phyloP scores from a whole-genome alignment of 2,329 filamentous ascomycete species.

The Trichophyton verrucosum region DNA sequence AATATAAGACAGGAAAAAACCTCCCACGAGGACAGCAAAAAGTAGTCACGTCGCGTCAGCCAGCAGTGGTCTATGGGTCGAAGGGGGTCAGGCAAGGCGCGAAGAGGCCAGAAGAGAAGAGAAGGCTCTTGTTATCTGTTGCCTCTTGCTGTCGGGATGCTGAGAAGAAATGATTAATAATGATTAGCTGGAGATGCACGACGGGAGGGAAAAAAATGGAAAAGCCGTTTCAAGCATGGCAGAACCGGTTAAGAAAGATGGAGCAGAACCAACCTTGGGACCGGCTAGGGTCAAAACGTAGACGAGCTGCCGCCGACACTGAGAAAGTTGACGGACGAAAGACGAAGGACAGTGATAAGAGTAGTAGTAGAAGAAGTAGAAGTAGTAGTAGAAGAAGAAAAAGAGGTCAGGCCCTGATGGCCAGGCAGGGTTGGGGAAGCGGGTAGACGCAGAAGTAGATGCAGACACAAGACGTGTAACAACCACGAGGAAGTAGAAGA shows the following conservation, averaged over 20 bases:
- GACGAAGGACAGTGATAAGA: neutral
- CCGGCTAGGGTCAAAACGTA: neutral
- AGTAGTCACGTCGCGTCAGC: neutral
- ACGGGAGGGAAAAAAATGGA: neutral
- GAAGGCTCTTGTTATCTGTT: neutral
- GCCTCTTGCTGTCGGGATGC: neutral
- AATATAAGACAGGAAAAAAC: conserved; percentile 17
- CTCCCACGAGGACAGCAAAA: neutral
- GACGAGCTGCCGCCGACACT: neutral
- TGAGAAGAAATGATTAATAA: neutral
- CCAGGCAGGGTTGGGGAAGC: neutral
- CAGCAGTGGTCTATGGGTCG: neutral
- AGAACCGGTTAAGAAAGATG: neutral
- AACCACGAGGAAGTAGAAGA: too few relatives aligned
- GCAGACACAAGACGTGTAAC: too few relatives aligned
- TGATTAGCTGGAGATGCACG: neutral
- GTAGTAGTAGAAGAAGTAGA: too few relatives aligned
- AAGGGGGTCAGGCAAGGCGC: neutral
- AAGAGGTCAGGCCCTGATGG: neutral
- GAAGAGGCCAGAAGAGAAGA: neutral
- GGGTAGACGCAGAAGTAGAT: too few relatives aligned
- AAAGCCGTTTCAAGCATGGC: neutral
- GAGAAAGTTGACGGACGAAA: too few relatives aligned
- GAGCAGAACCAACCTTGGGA: neutral
- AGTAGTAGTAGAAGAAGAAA: neutral